Conservation (phyloP, 192 early-diverging fungal species). For the Cetraspora pellucida region DNA sequence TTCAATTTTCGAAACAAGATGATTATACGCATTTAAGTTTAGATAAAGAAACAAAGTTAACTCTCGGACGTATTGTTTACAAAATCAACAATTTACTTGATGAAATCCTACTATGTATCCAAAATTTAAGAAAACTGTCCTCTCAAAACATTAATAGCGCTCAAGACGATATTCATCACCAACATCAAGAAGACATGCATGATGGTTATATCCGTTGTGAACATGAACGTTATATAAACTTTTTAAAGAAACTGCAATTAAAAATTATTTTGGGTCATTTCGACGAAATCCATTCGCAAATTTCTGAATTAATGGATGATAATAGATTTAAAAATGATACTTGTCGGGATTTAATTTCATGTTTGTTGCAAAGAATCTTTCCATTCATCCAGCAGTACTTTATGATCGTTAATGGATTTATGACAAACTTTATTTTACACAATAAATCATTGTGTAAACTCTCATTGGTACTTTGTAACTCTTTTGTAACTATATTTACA, state of each 20-base stretch:
- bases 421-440: conserved; percentile 55
- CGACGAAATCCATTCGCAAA: neutral
- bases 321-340: neutral
- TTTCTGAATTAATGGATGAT: conserved; percentile 12
- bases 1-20: neutral
- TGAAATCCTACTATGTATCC: conserved; percentile 46
- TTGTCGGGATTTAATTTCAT: conserved; percentile 35
- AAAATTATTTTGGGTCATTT: neutral
- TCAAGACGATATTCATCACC: neutral
- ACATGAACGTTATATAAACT: conserved; percentile 40
- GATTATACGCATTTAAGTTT: neutral
- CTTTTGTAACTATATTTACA: conserved; percentile 69
- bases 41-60: neutral
- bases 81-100: conserved; percentile 47
- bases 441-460: conserved; percentile 78
- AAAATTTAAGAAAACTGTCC: conserved; percentile 41
- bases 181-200: conserved; percentile 43
- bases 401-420: conserved; percentile 59
- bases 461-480: conserved; percentile 68
- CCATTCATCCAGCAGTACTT: conserved; percentile 68
- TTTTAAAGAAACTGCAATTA: conserved; percentile 44
- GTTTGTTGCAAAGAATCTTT: conserved; percentile 49
- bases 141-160: neutral
- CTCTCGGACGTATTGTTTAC: neutral
- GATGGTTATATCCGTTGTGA: conserved; percentile 53